phyloP scores from a whole-genome alignment of 495 filamentous ascomycete species.

The Cenococcum geophilum region DNA sequence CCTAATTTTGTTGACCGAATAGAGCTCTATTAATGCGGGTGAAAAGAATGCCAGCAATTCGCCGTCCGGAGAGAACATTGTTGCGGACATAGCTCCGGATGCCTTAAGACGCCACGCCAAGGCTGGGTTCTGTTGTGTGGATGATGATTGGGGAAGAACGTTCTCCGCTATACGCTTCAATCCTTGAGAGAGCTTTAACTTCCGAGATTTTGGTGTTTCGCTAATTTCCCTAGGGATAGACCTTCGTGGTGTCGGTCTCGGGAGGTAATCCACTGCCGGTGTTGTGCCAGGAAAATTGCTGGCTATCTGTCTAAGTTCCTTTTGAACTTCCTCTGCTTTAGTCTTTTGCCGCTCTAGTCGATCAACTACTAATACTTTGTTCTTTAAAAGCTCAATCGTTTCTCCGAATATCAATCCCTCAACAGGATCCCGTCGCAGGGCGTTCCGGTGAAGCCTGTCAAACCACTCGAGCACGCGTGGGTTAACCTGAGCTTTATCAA shows the following conservation, averaged over 20 bases:
- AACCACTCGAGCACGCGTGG: not conserved
- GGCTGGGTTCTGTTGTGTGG: too few species aligned
- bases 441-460: not conserved
- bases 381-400: not conserved
- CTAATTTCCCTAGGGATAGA: too few species aligned
- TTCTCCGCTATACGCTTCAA: too few species aligned
- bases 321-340: not conserved
- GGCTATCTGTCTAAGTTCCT: not conserved
- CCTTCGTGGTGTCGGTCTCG: too few species aligned
- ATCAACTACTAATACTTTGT: not conserved
- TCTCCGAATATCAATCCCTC: not conserved
- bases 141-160: too few species aligned
- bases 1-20: not conserved
- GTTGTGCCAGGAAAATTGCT: not conserved
- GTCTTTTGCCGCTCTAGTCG: not conserved
- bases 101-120: too few species aligned
- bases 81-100: not conserved
- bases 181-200: too few species aligned
- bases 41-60: not conserved
- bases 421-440: not conserved
- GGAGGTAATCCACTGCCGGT: too few species aligned
- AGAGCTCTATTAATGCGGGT: not conserved
- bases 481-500: not conserved
- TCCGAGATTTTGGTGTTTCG: too few species aligned
- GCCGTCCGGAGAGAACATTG: not conserved